Conservation (phyloP, 2,329 filamentous ascomycete species). For the Aurifilum marmelostoma region DNA sequence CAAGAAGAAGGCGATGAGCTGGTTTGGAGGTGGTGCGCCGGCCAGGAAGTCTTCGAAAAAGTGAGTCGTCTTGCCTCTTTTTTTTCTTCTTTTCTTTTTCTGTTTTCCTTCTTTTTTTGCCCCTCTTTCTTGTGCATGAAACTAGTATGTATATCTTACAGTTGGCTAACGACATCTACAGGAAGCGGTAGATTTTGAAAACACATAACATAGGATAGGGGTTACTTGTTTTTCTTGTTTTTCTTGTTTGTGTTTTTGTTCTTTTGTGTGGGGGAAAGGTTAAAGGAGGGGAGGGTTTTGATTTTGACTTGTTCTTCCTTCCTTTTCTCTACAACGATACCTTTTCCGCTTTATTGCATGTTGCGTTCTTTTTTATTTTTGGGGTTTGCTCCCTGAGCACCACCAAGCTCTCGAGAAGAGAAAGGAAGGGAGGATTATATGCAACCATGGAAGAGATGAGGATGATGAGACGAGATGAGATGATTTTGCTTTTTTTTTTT, state of each 20-base stretch:
- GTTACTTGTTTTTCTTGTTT: too few relatives aligned
- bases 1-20: conserved; percentile 19
- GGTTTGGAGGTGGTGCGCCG: conserved; percentile 33
- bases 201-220: too few relatives aligned
- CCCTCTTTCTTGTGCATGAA: too few relatives aligned
- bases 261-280: neutral
- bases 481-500: too few relatives aligned
- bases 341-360: conserved; percentile 8
- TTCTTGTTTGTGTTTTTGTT: too few relatives aligned
- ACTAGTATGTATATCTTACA: neutral
- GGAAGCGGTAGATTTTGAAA: neutral
- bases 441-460: neutral
- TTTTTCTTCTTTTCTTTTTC: neutral
- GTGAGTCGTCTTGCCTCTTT: conserved; percentile 32
- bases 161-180: neutral
- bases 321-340: conserved; percentile 16
- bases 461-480: neutral
- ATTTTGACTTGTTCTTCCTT: neutral
- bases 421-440: neutral
- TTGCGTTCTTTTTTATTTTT: neutral
- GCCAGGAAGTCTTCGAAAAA: conserved; percentile 37
- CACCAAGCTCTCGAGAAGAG: neutral
- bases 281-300: neutral
- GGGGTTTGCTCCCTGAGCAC: neutral
- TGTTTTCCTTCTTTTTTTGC: too few relatives aligned